phyloP scores from a whole-genome alignment of 805 yeast species.

The Yarrowia sp. region DNA sequence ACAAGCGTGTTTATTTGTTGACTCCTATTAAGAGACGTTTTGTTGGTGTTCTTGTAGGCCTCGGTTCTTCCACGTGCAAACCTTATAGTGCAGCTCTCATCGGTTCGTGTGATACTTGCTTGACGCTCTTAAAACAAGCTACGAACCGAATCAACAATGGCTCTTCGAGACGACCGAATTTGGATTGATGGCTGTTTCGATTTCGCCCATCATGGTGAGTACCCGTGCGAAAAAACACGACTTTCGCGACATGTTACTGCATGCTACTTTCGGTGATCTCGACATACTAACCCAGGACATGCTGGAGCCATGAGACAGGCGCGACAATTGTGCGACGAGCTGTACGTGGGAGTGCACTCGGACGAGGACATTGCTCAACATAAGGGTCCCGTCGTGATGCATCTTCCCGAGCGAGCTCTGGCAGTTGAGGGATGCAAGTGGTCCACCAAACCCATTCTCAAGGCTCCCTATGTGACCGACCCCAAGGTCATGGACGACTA shows the following conservation, averaged over 20 bases:
- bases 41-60: neutral
- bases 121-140: neutral
- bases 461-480: conserved; percentile 93
- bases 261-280: neutral
- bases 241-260: too few species aligned
- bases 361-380: conserved; percentile 80
- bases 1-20: neutral
- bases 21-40: neutral
- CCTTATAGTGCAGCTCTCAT: neutral
- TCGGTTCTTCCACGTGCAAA: conserved; percentile 18
- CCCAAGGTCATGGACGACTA: conserved; percentile 72
- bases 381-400: conserved; percentile 96
- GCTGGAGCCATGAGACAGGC: conserved; percentile 97
- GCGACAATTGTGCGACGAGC: conserved; percentile 69
- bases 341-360: conserved; percentile 85
- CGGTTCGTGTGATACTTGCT: neutral
- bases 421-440: conserved; percentile 91
- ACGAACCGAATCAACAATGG: conserved; percentile 8
- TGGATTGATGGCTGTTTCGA: conserved; percentile 99
- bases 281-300: conserved; percentile 48
- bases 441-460: conserved; percentile 66
- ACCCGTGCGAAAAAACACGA: too few species aligned
- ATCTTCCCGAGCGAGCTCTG: conserved; percentile 66
- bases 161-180: conserved; percentile 45
- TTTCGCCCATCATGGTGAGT: conserved; percentile 88